Evolutionary conservation across 1,284 basidiomycete species (phyloP).

Genomic region (Leccinum huronense): DNA sequence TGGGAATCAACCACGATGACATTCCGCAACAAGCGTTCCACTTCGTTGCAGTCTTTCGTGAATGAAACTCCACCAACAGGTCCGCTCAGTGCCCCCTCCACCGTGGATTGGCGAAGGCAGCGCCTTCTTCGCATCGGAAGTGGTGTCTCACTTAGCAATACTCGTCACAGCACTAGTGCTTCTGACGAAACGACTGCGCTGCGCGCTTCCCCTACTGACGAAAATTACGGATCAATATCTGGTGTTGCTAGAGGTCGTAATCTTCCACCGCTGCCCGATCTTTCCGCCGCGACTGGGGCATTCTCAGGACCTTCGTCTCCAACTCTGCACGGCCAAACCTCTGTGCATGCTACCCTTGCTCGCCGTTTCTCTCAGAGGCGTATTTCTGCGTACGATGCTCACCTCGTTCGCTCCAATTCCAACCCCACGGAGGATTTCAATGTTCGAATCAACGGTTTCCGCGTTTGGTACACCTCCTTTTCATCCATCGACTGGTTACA

Average conservation of each 20-base stretch:
- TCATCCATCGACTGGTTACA: slow-evolving; percentile 89
- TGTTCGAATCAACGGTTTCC: slow-evolving; percentile 77
- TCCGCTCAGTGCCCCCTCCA: slow-evolving; percentile 31
- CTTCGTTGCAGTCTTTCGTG: slow-evolving; percentile 23
- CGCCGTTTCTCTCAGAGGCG: slow-evolving; percentile 51
- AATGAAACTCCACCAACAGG: slow-evolving; percentile 21
- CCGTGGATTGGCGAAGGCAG: slow-evolving; percentile 33
- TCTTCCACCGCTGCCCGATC: slow-evolving; percentile 13
- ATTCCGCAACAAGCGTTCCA: slow-evolving; percentile 19
- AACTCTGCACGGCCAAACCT: slow-evolving; percentile 16
- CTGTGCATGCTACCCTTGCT: slow-evolving; percentile 19
- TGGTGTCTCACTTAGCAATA: background rate
- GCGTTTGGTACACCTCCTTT: slow-evolving; percentile 90
- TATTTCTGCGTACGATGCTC: slow-evolving; percentile 72
- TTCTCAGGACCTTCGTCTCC: slow-evolving; percentile 27
- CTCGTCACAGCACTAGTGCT: slow-evolving; percentile 4
- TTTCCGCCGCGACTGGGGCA: slow-evolving; percentile 11
- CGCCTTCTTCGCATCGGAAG: slow-evolving; percentile 35
- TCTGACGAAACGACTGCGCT: slow-evolving; percentile 25
- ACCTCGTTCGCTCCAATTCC: slow-evolving; percentile 33
- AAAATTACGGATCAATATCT: slow-evolving; percentile 25
- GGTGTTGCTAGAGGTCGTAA: slow-evolving; percentile 13
- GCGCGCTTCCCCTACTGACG: slow-evolving; percentile 5
- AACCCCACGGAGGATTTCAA: slow-evolving; percentile 52
- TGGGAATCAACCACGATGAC: slow-evolving; percentile 21